Evolutionary conservation across 2,329 filamentous ascomycete genomes (phyloP).

Genomic region (Talaromyces atroroseus): DNA sequence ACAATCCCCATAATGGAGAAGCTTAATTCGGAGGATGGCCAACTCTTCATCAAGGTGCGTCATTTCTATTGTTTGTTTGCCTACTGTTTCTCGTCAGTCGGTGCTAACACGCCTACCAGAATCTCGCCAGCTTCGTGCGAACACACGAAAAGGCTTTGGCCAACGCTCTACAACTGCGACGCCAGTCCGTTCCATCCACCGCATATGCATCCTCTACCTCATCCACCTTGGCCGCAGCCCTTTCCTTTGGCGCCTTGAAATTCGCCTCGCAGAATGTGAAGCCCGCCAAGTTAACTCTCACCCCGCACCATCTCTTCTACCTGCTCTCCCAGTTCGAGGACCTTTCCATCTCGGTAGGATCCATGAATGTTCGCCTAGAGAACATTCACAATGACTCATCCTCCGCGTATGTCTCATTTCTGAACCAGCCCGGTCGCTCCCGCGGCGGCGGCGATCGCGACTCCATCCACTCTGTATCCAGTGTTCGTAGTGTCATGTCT

Average conservation of each 20-base stretch:
- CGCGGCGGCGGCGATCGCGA: conserved; percentile 73
- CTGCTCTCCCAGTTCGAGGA: conserved; percentile 93
- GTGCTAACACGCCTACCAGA: conserved; percentile 49
- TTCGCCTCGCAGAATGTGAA: conserved; percentile 83
- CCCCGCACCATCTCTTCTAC: conserved; percentile 95
- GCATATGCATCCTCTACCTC: conserved; percentile 64
- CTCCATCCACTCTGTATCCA: conserved; percentile 92
- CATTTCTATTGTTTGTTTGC: not conserved
- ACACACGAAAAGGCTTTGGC: conserved; percentile 96
- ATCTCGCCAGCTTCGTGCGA: conserved; percentile 90
- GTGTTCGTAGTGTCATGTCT: conserved; percentile 94
- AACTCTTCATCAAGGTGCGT: conserved; percentile 45
- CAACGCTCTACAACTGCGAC: conserved; percentile 84
- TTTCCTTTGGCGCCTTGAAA: conserved; percentile 78
- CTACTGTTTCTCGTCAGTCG: not conserved
- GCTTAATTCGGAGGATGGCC: conserved; percentile 46
- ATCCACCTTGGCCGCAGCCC: conserved; percentile 69
- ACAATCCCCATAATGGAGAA: conserved; percentile 40
- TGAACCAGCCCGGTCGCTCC: conserved; percentile 74
- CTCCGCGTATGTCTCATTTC: conserved; percentile 89
- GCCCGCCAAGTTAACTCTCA: conserved; percentile 84
- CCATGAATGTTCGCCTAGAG: conserved; percentile 93
- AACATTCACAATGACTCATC: conserved; percentile 85
- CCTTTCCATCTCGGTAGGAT: conserved; percentile 79
- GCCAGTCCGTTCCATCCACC: conserved; percentile 57